Evolutionary conservation across 1,284 basidiomycete species (phyloP), one percentile per base, ranked within the genome.

Genomic region (Leucoagaricus sp.): DNA sequence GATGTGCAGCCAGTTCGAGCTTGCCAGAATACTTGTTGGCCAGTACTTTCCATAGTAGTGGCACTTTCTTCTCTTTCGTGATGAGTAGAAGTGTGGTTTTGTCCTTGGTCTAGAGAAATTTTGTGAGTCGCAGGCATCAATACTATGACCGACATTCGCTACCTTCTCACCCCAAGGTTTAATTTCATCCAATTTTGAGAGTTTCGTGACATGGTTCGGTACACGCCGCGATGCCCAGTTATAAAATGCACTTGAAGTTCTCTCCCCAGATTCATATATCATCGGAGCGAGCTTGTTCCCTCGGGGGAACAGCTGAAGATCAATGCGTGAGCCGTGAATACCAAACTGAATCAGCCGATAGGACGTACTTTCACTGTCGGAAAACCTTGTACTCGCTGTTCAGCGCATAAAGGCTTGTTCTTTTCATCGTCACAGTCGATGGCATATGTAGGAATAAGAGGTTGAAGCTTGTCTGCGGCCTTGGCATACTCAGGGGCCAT

Each of bases 311-410:
- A 92, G 74, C 84, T 91, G 61, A 15, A 15, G 38, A 44, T 10
- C 6, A 51, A n/a, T 15, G 25, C 23, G 15, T 44, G 33, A 38
- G 19, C 34, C 19, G 23, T n/a, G 31, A n/a, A 40, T 49, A n/a
- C 4, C 7, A 13, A 9, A 15, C 3, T 15, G 4, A 38, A 38
- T 10, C n/a, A n/a, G n/a, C n/a, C n/a, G n/a, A 49, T 25, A 4
- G 9, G 10, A 38, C 72, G 49, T 65, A 83, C 84, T 75, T 93
- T 98, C 70, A 96, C 78, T 3, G 95, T 97, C 1, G 96, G 95
- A 81, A 96, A 98, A 1, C 96, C 95, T 73, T 94, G 80, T 19
- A 97, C 83, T n/a, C 85, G 84, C 76, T 93, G 91, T 60, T 93
- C 85, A 0, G 84, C 84, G 67, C 95, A 98, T 8, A 96, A 72